Evolutionary conservation across 1,284 basidiomycete genomes (phyloP).

Genomic region (Pseudozyma tsukubaensis): DNA sequence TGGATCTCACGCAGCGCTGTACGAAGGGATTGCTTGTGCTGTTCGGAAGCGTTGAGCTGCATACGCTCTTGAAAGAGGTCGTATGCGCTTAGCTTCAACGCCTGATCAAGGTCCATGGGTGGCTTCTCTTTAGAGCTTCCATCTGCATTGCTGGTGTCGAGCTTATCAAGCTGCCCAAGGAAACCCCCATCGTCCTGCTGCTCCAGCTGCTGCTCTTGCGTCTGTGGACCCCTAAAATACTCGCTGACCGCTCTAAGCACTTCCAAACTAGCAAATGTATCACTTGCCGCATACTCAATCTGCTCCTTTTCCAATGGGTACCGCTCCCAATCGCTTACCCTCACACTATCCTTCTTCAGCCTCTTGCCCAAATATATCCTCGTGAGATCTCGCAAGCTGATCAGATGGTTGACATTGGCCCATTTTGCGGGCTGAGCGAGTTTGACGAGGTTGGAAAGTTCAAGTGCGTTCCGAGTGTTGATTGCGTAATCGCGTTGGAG

Average conservation of each 20-base stretch:
- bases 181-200: constrained; percentile 1
- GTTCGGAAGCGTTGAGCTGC: neutral
- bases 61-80: constrained; percentile 26
- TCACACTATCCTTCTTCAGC: constrained; percentile 50
- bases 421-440: constrained; percentile 42
- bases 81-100: constrained; percentile 30
- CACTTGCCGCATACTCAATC: constrained; percentile 60
- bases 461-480: constrained; percentile 39
- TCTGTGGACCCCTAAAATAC: constrained; percentile 10
- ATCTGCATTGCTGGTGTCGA: neutral
- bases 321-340: constrained; percentile 52
- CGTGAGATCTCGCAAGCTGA: constrained; percentile 55
- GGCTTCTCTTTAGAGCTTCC: neutral
- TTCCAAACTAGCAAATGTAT: constrained; percentile 57
- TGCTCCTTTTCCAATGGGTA: constrained; percentile 37
- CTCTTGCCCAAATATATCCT: constrained; percentile 46
- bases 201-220: neutral
- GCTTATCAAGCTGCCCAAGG: constrained; percentile 15
- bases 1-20: constrained; percentile 25
- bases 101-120: constrained; percentile 18
- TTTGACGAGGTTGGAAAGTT: constrained; percentile 51
- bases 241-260: constrained; percentile 40
- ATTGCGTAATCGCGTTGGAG: constrained; percentile 56
- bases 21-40: constrained; percentile 11
- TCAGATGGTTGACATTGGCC: constrained; percentile 25